Evolutionary conservation across 108 stramenopile genomes (phyloP).

Genomic region (Skeletonema potamos): DNA sequence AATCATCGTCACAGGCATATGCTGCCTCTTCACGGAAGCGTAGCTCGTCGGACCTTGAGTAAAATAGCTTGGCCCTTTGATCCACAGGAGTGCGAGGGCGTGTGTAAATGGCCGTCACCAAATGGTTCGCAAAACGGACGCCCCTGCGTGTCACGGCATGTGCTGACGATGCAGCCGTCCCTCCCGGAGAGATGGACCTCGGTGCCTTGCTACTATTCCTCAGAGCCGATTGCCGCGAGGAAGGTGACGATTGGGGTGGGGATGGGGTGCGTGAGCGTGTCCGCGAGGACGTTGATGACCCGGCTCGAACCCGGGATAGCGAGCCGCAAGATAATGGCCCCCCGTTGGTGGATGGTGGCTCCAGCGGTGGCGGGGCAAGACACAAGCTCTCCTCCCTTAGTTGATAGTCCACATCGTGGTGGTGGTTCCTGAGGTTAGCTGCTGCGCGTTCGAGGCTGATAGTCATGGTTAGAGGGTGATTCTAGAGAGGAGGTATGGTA

Average conservation of each 20-base stretch:
- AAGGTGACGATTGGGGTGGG: background rate
- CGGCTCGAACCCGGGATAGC: slow-evolving; percentile 15
- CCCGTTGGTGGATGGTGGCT: background rate
- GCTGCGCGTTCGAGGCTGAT: background rate
- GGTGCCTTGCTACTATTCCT: slow-evolving; percentile 12
- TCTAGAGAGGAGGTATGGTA: background rate
- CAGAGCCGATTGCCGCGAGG: slow-evolving; percentile 3
- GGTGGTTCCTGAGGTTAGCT: background rate
- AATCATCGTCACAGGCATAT: slow-evolving; percentile 9
- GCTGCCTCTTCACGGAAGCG: slow-evolving; percentile 38
- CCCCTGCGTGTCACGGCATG: slow-evolving; percentile 9
- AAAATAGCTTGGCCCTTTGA: slow-evolving; percentile 33
- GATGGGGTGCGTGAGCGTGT: slow-evolving; percentile 18
- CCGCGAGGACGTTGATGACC: slow-evolving; percentile 7
- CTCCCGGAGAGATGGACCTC: slow-evolving; percentile 28
- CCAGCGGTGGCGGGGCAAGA: background rate
- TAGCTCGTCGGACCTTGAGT: slow-evolving; percentile 38
- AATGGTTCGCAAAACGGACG: slow-evolving; percentile 17
- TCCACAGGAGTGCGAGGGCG: slow-evolving; percentile 31
- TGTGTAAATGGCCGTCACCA: slow-evolving; percentile 14
- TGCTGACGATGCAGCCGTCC: slow-evolving; percentile 20
- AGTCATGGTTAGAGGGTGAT: background rate
- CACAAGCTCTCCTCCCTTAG: background rate
- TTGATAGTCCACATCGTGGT: background rate
- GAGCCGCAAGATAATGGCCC: slow-evolving; percentile 18